Base-by-base conservation (phyloP, 441 rosid species). In the Mallotus japonicus region DNA sequence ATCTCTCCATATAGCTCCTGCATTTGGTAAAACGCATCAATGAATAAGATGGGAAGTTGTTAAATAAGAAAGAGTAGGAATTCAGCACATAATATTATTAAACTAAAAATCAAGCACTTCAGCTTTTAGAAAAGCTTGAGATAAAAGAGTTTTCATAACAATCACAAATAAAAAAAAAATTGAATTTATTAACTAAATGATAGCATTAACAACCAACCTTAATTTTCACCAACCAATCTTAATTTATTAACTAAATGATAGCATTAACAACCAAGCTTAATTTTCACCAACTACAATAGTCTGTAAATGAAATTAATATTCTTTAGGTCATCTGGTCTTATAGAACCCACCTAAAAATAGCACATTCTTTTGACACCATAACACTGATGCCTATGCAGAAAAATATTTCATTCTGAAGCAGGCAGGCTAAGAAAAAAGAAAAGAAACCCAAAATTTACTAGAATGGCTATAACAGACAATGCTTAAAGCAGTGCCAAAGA, bases 1-100 rank as follows among this genome's bases (percentile, higher is more conserved):
- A 85, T 92, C 97, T 73, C 82, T 85, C 99, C 97, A 96, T 72
- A 96, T 84, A 66, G 83, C 80, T 84, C 93, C 98, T 96, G 83
- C 74, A 82, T 68, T 71, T 73, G 16, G 67, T 51, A 65, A 72
- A 77, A 59, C 58, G 82, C 72, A 28, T 69, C 73, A 65, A 61
- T 11, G 58, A 55, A 68, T 73, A 22, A 47, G 16, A 67, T 53
- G 19, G 15, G 24, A 68, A 54, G 56, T 50, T 28, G 32, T 28
- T 28, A 28, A 28, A 28, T 28, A 28, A 57, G 42, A 24, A 70
- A 54, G 24, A 22, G 7, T 67, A 53, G 50, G 49, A 42, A 63
- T 19, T 34, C 11, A 68, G 40, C 16, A 61, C 17, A 54, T 15
- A 19, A 46, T 16, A 54, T 65, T 37, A 7, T 65, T 10, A 6